Base-by-base conservation (phyloP, 805 yeast genomes). In the Cyberlindnera americana region DNA sequence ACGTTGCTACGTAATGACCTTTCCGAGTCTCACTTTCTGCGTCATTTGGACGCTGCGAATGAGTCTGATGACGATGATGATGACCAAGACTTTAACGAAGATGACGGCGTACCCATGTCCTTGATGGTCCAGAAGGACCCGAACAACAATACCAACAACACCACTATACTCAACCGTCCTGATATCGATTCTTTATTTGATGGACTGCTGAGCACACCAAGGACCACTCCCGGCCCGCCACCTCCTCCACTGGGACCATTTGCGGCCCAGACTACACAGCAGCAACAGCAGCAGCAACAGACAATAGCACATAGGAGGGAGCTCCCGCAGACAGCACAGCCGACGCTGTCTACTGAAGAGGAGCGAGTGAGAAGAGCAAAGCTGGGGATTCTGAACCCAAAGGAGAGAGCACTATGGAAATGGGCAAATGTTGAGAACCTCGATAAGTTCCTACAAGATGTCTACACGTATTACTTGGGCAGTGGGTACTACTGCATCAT, bases 391-490 rank as follows among this genome's bases (percentile, higher is more conserved):
- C 54, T 79, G 19, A 75, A 78, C 36, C 77, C 85, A 1, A 68
- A 69, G 43, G 96, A 90, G 56, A 67, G 88, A 35, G 95, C 98
- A 0, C 66, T 85, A 14, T 93, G 97, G 88, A 73, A 87, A 44
- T 93, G 99, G 98, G 95, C 98, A 1, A 93, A 93, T 54, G 87
- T 93, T 18, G 87, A 85, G 50, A 93, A 93, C 60, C 72, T 93
- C 59, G 99, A 93, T 64, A 74, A 78, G 33, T 93, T 91, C 53
- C 67, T 93, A 15, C 78, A 78, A 38, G 95, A 91, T 50, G 75
- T 90, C 10, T 93, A 93, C 61, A 71, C 73, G 36, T 93, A 89
- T 57, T 93, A 85, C 59, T 66, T 83, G 19, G 95, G 95, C 3
- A 86, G 82, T 57, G 99, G 99, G 0, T 72, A 82, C 42, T 70